Evolutionary conservation across 371 early-diverging fungal genomes (phyloP).

Genomic region (Phascolomyces articulosus): DNA sequence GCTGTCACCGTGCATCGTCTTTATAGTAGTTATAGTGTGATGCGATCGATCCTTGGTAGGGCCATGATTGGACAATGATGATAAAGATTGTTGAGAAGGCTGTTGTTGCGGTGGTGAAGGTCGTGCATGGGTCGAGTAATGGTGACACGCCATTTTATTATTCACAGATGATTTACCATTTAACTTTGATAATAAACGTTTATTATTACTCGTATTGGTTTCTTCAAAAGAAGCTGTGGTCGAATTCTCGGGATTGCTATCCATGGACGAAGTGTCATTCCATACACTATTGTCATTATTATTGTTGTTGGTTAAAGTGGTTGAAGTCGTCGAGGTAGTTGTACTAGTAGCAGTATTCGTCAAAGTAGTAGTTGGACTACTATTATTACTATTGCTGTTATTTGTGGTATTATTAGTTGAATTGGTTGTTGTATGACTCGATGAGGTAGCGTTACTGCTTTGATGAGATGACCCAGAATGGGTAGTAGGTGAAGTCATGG

Average conservation of each 20-base stretch:
- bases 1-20: neutral
- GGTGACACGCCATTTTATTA: neutral
- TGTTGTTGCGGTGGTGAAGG: neutral
- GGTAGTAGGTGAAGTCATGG: neutral
- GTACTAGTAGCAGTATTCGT: neutral
- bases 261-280: neutral
- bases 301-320: constrained; percentile 12
- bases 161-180: neutral
- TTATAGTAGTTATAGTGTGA: too few relatives aligned
- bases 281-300: neutral
- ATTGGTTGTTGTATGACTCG: neutral
- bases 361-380: neutral
- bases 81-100: neutral
- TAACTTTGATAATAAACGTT: neutral
- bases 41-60: neutral
- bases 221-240: neutral
- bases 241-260: neutral
- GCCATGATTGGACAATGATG: neutral
- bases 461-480: constrained; percentile 3
- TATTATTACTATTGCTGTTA: neutral
- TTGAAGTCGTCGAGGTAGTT: constrained; percentile 12
- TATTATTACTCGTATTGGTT: neutral
- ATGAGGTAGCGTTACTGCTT: too few relatives aligned
- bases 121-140: neutral
- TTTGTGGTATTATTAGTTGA: neutral